Evolutionary conservation across 1,284 basidiomycete species (phyloP), one percentile per base, ranked within the genome.

Genomic region (Serendipita sp.): DNA sequence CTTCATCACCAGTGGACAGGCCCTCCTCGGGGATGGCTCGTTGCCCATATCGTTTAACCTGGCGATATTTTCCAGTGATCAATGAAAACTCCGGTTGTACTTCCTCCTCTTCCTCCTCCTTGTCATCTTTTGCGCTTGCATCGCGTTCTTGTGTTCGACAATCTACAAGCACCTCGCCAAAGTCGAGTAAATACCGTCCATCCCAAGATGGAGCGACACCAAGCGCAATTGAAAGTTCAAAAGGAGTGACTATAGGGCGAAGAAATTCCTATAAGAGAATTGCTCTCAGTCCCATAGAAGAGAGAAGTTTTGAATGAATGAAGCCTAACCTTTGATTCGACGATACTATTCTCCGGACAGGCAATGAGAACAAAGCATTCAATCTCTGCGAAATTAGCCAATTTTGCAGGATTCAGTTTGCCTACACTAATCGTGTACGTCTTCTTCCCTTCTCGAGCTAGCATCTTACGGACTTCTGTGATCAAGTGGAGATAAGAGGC

Each of bases 301-400:
- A 64, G 67, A 50, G 62, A 26, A 63, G 55, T 15, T 13, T 22
- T 22, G 47, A 53, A 1, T 41, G 17, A 10, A 12, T 2, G 35
- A 55, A 10, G 8, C 66, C 72, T 3, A 50, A 86, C 88, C 76
- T 88, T 91, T 0, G 87, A 80, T 60, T 96, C 91, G 15, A 96
- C 82, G 43, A 98, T 72, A 60, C 89, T 92, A 68, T 95, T 95
- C 72, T 99, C 95, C 0, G 88, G 87, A 73, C 95, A 99, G 0
- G 94, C 94, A 1, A 97, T 87, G 64, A 98, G 79, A 3, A 99
- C 87, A 69, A 94, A 99, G 69, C 93, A 94, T 71, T 98, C 95
- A 61, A 99, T 87, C 72, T 98, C 94, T 69, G 91, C 82, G 72
- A 98, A 98, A 72, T 99, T 99, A 10, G 88, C 95, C 38, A 99